Conservation (phyloP, 2,329 filamentous ascomycete genomes). For the Epichloe festucae region DNA sequence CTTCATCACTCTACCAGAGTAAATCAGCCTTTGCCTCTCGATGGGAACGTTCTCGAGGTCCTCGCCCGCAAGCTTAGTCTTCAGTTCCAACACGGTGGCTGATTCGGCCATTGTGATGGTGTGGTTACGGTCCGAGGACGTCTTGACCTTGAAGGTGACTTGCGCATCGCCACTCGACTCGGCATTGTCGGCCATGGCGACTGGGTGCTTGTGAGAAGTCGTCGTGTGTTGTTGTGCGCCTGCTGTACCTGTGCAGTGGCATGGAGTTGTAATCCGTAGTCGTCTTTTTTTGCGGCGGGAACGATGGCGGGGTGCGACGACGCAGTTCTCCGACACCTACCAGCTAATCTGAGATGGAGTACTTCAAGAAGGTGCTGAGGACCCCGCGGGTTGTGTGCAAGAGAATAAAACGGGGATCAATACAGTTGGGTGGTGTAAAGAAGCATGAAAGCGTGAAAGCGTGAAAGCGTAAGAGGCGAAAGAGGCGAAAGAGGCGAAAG, state of each 20-base stretch:
- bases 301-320: not conserved
- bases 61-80: constrained; percentile 68
- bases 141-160: constrained; percentile 94
- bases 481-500: not conserved
- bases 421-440: no score
- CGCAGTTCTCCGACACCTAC: not conserved
- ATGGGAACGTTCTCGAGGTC: constrained; percentile 80
- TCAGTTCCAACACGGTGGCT: constrained; percentile 73
- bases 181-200: constrained; percentile 51
- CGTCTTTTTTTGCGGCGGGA: not conserved
- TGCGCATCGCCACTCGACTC: constrained; percentile 53
- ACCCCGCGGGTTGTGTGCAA: no score
- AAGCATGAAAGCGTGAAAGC: not conserved
- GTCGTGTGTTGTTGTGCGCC: not conserved
- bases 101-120: constrained; percentile 66
- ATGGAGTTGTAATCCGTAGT: not conserved
- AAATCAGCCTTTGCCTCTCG: constrained; percentile 88
- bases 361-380: not conserved
- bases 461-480: no score
- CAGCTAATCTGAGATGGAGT: not conserved
- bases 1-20: constrained; percentile 93
- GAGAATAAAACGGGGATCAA: no score
- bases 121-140: constrained; percentile 80
- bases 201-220: not conserved
- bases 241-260: not conserved